phyloP scores from a whole-genome alignment of 495 filamentous ascomycete species.

The Podospora tetraspora region DNA sequence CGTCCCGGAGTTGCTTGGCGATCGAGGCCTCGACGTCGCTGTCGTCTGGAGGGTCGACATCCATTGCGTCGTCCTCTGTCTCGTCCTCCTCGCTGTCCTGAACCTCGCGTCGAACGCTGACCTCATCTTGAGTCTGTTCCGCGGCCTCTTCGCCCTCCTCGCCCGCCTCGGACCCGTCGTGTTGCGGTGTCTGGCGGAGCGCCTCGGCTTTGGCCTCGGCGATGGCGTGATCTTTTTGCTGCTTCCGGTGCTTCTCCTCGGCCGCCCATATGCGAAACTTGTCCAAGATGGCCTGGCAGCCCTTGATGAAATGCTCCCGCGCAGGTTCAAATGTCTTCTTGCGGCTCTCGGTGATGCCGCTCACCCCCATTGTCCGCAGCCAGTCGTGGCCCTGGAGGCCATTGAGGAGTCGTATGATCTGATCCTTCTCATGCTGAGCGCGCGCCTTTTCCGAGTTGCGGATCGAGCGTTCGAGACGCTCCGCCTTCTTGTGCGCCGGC shows the following conservation, averaged over 20 bases:
- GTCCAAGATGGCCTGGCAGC: conserved; percentile 70
- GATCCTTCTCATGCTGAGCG: conserved; percentile 85
- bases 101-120: conserved; percentile 21
- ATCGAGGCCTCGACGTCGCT: conserved; percentile 70
- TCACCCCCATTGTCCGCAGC: conserved; percentile 90
- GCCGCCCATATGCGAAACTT: conserved; percentile 87
- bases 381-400: conserved; percentile 88
- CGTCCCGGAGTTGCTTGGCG: conserved; percentile 67
- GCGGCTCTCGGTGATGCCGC: conserved; percentile 72
- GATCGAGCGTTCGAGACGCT: conserved; percentile 85
- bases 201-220: conserved; percentile 45
- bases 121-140: conserved; percentile 22
- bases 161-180: conserved; percentile 18
- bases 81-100: conserved; percentile 24
- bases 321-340: conserved; percentile 84
- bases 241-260: conserved; percentile 77
- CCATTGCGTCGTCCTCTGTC: conserved; percentile 23
- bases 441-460: conserved; percentile 90
- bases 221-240: conserved; percentile 56
- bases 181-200: conserved; percentile 23
- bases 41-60: conserved; percentile 28
- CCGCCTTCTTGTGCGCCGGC: conserved; percentile 66
- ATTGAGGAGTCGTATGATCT: conserved; percentile 78
- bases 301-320: conserved; percentile 72
- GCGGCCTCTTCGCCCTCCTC: conserved; percentile 30